Evolutionary conservation across 2,329 filamentous ascomycete genomes (phyloP).

Genomic region (Verticillium alfalfae): DNA sequence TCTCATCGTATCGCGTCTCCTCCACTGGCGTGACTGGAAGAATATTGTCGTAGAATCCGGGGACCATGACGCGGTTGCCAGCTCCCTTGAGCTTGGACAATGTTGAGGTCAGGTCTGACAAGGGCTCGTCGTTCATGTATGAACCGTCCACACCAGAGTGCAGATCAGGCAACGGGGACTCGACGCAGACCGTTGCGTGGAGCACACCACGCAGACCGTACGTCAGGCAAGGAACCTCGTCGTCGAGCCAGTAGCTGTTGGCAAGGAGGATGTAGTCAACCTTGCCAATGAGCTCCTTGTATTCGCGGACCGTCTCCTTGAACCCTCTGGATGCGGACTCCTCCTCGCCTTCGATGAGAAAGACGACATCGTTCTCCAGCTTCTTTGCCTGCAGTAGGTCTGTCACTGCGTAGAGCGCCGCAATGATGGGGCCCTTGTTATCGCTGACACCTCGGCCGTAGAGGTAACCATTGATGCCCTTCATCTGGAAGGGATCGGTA

Average conservation of each 20-base stretch:
- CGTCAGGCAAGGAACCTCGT: slow-evolving; percentile 89
- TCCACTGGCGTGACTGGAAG: slow-evolving; percentile 70
- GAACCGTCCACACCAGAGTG: slow-evolving; percentile 98
- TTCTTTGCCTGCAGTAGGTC: slow-evolving; percentile 81
- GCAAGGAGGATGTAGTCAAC: slow-evolving; percentile 93
- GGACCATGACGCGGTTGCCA: slow-evolving; percentile 76
- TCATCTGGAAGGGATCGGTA: slow-evolving; percentile 82
- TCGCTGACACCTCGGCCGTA: slow-evolving; percentile 96
- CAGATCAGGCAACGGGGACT: slow-evolving; percentile 80
- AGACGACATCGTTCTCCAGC: slow-evolving; percentile 82
- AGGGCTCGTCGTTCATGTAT: slow-evolving; percentile 79
- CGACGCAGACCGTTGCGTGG: slow-evolving; percentile 83
- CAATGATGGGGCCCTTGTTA: slow-evolving; percentile 94
- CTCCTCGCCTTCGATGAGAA: slow-evolving; percentile 94
- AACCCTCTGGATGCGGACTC: slow-evolving; percentile 92
- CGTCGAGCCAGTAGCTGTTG: slow-evolving; percentile 98
- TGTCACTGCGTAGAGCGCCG: slow-evolving; percentile 87
- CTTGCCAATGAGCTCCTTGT: slow-evolving; percentile 80
- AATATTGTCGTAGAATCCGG: slow-evolving; percentile 83
- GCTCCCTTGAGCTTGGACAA: slow-evolving; percentile 76
- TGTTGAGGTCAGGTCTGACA: slow-evolving; percentile 84
- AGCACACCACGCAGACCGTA: slow-evolving; percentile 92
- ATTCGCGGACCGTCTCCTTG: slow-evolving; percentile 69
- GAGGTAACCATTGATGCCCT: slow-evolving; percentile 83
- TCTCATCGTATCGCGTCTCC: slow-evolving; percentile 76